Base-by-base conservation (phyloP, 2,329 filamentous ascomycete genomes). In the Aspergillus brasiliensis region DNA sequence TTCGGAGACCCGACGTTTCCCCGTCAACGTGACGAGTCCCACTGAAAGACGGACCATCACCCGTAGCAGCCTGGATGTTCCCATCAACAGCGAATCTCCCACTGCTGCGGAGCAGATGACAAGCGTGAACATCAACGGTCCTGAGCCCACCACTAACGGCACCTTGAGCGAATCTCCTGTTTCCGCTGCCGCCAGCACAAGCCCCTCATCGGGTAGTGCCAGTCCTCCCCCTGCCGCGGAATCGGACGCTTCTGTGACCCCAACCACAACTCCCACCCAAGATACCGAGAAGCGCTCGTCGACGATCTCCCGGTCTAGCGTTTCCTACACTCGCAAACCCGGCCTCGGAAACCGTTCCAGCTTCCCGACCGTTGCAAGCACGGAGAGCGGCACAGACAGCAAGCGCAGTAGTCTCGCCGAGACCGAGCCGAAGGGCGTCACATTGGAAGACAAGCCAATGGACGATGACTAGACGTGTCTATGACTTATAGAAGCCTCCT, bases 1-100 rank as follows among this genome's bases (percentile, higher is more conserved):
- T 57, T 79, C 88, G 27, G 88, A 88, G 74, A 95, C 91, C 71
- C 96, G 91, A 8, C 86, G 92, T 42, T 97, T 97, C 81, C 95
- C 92, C 1, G 90, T 97, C 65, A 84, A 87, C 65, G 87, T 90
- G 5, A 86, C 85, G 65, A 84, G 78, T 69, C 88, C 85, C 62
- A 79, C 82, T 58, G 81, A 78, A 62, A 81, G 73, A 58, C 69
- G 75, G 70, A 68, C 86, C 56, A 81, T 81, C 42, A 77, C 85
- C 17, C 82, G 89, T 64, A 80, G 87, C 49, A 95, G 91, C 71
- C 84, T 97, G 2, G 92, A 96, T 69, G 92, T 97, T 2, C 93
- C 93, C 3, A 85, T 85, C 51, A 84, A 80, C 61, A 82, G 84
- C 42, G 78, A 81, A 27, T 71, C 71, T 60, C 73, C 79, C 65